Evolutionary conservation across 768 basidiomycete species (phyloP).

Genomic region (Favolaschia claudopus): DNA sequence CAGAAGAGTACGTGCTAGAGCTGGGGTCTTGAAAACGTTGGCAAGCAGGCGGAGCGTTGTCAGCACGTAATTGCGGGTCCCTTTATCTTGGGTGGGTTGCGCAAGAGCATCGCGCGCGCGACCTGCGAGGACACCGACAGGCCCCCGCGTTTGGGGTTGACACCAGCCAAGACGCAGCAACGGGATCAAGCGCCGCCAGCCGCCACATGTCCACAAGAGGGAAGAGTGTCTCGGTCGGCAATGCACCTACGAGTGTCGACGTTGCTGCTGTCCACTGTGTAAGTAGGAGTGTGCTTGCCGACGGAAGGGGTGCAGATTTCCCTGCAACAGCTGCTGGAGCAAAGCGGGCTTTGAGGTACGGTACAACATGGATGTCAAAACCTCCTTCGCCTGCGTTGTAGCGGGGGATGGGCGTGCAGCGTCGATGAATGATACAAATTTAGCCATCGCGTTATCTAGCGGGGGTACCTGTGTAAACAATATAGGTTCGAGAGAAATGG

Average conservation of each 20-base stretch:
- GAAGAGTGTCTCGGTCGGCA: slow-evolving; percentile 70
- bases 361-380: slow-evolving; percentile 58
- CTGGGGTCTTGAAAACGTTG: slow-evolving; percentile 66
- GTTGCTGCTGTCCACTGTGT: slow-evolving; percentile 59
- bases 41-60: slow-evolving; percentile 72
- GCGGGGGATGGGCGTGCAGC: slow-evolving; percentile 43
- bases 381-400: slow-evolving; percentile 53
- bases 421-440: slow-evolving; percentile 71
- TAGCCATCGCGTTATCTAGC: slow-evolving; percentile 66
- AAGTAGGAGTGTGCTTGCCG: slow-evolving; percentile 49
- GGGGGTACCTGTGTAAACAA: slow-evolving; percentile 77
- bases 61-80: slow-evolving; percentile 64
- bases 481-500: slow-evolving; percentile 76
- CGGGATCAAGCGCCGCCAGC: slow-evolving; percentile 72
- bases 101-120: slow-evolving; percentile 47
- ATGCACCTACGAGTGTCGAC: slow-evolving; percentile 45
- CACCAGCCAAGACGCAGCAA: slow-evolving; percentile 60
- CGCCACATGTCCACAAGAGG: slow-evolving; percentile 88
- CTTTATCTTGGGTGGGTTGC: slow-evolving; percentile 29
- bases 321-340: slow-evolving; percentile 32
- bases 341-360: slow-evolving; percentile 72
- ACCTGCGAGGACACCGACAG: slow-evolving; percentile 54
- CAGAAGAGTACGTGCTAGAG: slow-evolving; percentile 51
- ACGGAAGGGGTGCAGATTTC: slow-evolving; percentile 25
- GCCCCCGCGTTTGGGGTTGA: slow-evolving; percentile 44